Conservation (phyloP, 345 rosid genomes). For the Syzygium aqueum region DNA sequence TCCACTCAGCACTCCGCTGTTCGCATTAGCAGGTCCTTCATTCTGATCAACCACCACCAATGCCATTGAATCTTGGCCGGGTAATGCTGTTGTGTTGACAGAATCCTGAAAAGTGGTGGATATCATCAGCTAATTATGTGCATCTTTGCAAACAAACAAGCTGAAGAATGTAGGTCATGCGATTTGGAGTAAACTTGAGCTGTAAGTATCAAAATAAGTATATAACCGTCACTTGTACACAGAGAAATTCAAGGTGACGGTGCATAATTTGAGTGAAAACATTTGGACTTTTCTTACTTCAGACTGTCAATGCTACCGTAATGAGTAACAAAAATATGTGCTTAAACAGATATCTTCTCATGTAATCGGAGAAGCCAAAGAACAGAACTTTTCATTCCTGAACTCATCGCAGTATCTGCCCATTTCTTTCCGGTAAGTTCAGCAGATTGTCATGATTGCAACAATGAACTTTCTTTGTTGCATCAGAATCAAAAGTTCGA, state of each 20-base stretch:
- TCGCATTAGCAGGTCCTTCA: slow-evolving; percentile 3
- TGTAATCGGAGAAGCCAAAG: background rate
- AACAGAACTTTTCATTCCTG: background rate
- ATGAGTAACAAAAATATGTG: background rate
- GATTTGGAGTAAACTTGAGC: background rate
- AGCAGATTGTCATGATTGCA: background rate
- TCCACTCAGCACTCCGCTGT: slow-evolving; percentile 29
- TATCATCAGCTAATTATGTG: background rate
- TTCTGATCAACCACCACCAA: slow-evolving; percentile 28
- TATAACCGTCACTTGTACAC: background rate
- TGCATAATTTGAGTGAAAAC: background rate
- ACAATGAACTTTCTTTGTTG: background rate
- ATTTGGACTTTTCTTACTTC: background rate
- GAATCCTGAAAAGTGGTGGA: background rate
- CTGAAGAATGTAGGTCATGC: background rate
- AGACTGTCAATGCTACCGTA: background rate
- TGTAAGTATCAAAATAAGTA: background rate
- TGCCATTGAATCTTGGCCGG: slow-evolving; percentile 19
- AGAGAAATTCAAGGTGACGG: background rate
- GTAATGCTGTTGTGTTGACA: background rate
- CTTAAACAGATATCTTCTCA: background rate
- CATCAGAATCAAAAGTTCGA: background rate
- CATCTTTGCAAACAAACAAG: background rate
- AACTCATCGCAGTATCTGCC: background rate
- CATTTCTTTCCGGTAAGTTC: background rate